Base-by-base conservation (phyloP, 768 basidiomycete species). In the Suillus subalutaceus region DNA sequence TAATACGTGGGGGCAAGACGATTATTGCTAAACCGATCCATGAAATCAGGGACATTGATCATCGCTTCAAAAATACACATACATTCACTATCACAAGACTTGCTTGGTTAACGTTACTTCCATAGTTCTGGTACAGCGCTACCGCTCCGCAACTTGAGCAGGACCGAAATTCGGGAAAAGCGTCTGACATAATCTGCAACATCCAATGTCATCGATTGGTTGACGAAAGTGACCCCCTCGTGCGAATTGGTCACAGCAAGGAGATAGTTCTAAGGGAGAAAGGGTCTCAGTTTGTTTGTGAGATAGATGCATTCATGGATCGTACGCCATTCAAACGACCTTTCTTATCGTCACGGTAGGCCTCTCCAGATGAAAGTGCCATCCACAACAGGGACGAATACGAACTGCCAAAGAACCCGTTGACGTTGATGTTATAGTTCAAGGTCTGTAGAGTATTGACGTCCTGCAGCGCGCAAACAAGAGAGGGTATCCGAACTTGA, bases 301-400 rank as follows among this genome's bases (percentile, higher is more conserved):
- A 26, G 26, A 26, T 26, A 26, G 26, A 26, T 26, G 26, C 26
- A 26, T 26, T 26, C 1, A 26, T 26, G 2, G 26, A 26, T 26
- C 26, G 26, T 26, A 26, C 26, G 26, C 26, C 26, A 26, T 26
- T 26, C 2, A 26, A 26, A 26, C 26, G 26, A 26, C 26, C 26
- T 26, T 26, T 26, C 26, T 26, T 26, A 26, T 26, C 26, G 26
- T 26, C 26, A 26, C 26, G 26, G 26, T 26, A 26, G 26, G 26
- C 26, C 26, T 26, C 26, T 26, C 26, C 26, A 26, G 26, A 85
- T 83, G 65, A 84, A 82, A 1, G 70, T 75, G 4, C 82, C 84
- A 69, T 85, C 85, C 4, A 86, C 77, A 30, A 86, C 83, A 0
- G 84, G 84, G 13, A 77, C 74, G 52, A 82, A 82, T 6, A 72